Conservation (phyloP, 495 filamentous ascomycete species). For the Penicillium lividum region DNA sequence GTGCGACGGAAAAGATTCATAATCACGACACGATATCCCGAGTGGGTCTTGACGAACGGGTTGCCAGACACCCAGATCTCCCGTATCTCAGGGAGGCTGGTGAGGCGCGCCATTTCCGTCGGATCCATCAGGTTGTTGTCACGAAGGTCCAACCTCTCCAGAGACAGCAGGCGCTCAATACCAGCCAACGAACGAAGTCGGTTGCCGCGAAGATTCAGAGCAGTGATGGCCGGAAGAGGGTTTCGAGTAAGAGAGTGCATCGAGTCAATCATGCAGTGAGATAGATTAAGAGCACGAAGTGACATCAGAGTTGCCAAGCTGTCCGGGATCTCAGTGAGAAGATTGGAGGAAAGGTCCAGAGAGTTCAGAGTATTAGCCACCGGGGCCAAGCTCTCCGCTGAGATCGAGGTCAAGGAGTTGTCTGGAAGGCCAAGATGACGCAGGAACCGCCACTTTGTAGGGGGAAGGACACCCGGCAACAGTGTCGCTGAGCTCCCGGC, state of each 20-base stretch:
- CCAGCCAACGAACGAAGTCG: conserved; percentile 86
- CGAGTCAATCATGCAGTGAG: conserved; percentile 96
- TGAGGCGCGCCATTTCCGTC: conserved; percentile 84
- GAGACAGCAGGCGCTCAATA: conserved; percentile 81
- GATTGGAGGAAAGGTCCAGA: conserved; percentile 86
- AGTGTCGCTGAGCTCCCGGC: conserved; percentile 75
- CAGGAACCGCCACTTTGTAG: conserved; percentile 92
- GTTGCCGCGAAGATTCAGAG: conserved; percentile 88
- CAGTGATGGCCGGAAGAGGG: conserved; percentile 89
- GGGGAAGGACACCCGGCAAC: conserved; percentile 62
- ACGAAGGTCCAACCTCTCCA: conserved; percentile 87
- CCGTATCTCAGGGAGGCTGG: conserved; percentile 83
- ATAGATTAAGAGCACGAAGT: conserved; percentile 85
- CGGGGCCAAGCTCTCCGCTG: conserved; percentile 70
- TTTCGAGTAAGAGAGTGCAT: conserved; percentile 83
- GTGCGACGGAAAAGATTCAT: conserved; percentile 96
- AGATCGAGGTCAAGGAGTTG: conserved; percentile 80
- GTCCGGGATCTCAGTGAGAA: conserved; percentile 89
- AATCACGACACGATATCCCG: conserved; percentile 80
- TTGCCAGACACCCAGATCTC: conserved; percentile 91
- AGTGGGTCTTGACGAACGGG: conserved; percentile 85
- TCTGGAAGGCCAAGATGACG: conserved; percentile 89
- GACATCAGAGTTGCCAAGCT: conserved; percentile 78
- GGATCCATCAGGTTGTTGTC: conserved; percentile 92
- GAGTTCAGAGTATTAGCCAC: conserved; percentile 85